Evolutionary conservation across 371 early-diverging fungal species (phyloP).

Genomic region (Quaeritorhiza haematococci): DNA sequence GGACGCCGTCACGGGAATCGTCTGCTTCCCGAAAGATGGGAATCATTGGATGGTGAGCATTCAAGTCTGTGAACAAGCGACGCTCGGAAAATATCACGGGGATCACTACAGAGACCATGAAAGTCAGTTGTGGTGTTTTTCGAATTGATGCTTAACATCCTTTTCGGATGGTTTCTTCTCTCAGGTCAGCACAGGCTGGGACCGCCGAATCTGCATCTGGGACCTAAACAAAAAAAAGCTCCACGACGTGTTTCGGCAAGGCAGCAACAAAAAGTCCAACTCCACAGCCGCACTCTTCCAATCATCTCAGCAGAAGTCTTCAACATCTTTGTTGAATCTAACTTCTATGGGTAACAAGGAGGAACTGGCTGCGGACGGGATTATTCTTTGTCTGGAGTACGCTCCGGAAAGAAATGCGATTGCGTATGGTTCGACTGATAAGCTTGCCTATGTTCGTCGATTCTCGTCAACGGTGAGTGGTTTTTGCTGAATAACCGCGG

Average conservation of each 20-base stretch:
- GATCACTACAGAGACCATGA: too few species aligned
- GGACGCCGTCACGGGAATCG: conserved; percentile 38
- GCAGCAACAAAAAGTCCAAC: conserved; percentile 1
- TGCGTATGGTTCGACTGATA: conserved; percentile 44
- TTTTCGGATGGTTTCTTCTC: not conserved
- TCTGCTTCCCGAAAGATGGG: conserved; percentile 33
- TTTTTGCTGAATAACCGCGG: too few species aligned
- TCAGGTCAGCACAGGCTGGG: conserved; percentile 45
- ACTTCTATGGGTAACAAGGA: too few species aligned
- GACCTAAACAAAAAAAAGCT: conserved; percentile 23
- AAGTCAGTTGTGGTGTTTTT: too few species aligned
- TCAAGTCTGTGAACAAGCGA: not conserved
- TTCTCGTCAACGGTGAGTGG: conserved; percentile 41
- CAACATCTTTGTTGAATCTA: too few species aligned
- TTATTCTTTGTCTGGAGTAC: conserved; percentile 43
- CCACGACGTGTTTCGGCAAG: conserved; percentile 36
- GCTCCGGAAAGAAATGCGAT: conserved; percentile 39
- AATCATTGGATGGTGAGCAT: conserved; percentile 38
- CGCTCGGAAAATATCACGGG: not conserved
- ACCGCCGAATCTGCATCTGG: conserved; percentile 43
- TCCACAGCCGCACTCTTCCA: not conserved
- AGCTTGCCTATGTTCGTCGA: conserved; percentile 37
- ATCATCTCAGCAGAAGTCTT: too few species aligned
- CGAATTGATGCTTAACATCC: too few species aligned
- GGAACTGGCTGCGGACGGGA: conserved; percentile 50